Base-by-base conservation (phyloP, 768 basidiomycete genomes). In the Epithele typhae region DNA sequence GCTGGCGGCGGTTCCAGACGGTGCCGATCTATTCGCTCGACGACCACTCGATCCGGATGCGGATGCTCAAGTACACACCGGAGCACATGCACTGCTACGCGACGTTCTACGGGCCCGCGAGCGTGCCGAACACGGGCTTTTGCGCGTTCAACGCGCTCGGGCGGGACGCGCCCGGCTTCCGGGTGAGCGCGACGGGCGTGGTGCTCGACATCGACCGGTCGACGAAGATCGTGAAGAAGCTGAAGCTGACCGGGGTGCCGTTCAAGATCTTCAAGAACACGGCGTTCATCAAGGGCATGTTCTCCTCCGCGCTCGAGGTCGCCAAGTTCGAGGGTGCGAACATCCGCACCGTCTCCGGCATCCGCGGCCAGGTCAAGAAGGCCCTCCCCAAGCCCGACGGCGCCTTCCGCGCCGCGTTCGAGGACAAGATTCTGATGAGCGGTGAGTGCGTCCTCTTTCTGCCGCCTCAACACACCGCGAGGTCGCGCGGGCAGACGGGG, bases 1-100 rank as follows among this genome's bases (percentile, higher is more conserved):
- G 96, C 15, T 99, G 96, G 96, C 73, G 96, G 40, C 78, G 96
- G 27, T 99, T 98, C 74, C 96, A 99, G 65, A 87, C 81, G 0
- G 73, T 95, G 5, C 96, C 96, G 2, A 86, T 97, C 53, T 99
- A 97, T 68, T 92, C 92, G 17, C 72, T 99, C 18, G 96, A 99
- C 63, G 96, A 99, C 66, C 94, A 96, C 62, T 92, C 88, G 9
- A 95, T 97, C 56, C 88, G 96, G 15, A 96, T 97, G 84, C 91
- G 96, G 27, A 89, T 98, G 86, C 87, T 99, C 70, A 99, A 99
- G 69, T 99, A 99, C 64, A 97, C 96, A 0, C 96, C 96, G 0
- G 96, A 99, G 68, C 96, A 99, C 61, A 97, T 95, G 96, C 96
- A 99, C 63, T 99, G 96, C 60, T 95, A 86, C 60, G 95, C 94